phyloP scores from a whole-genome alignment of 768 basidiomycete genomes.

The Amyloporia xantha region DNA sequence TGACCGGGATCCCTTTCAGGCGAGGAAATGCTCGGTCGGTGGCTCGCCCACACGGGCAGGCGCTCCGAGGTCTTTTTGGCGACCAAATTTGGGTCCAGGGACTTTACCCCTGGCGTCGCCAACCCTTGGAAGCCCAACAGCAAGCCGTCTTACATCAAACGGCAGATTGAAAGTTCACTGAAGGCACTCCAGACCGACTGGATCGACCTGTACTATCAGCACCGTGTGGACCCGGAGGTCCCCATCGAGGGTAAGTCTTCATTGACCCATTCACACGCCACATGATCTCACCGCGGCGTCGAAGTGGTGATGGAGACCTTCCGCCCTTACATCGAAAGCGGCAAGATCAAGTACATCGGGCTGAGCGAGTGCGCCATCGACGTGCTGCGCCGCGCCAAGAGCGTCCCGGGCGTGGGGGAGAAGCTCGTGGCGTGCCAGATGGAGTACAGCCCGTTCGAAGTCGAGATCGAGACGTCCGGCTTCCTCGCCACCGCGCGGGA shows the following conservation, averaged over 20 bases:
- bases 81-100: constrained; percentile 45
- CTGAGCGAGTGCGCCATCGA: constrained; percentile 28
- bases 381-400: constrained; percentile 31
- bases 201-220: constrained; percentile 35
- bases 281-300: neutral
- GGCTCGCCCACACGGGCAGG: constrained; percentile 49
- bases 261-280: neutral
- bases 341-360: constrained; percentile 31
- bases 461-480: constrained; percentile 28
- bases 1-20: neutral
- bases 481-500: constrained; percentile 30
- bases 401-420: constrained; percentile 19
- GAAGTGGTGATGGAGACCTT: constrained; percentile 3
- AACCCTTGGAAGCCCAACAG: constrained; percentile 21
- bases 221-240: constrained; percentile 21
- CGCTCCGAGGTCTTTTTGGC: constrained; percentile 53
- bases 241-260: constrained; percentile 1
- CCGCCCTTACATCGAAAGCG: constrained; percentile 9
- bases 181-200: constrained; percentile 27
- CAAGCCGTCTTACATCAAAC: constrained; percentile 34
- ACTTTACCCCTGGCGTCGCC: neutral
- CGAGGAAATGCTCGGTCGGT: constrained; percentile 11
- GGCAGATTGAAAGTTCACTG: constrained; percentile 34
- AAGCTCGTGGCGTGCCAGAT: constrained; percentile 31
- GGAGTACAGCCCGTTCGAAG: constrained; percentile 31